These are phyloP conservation scores for Ceratopteris richardii DNA, from an alignment of 75 land plant species.

Conservation along the genomic window DNA sequence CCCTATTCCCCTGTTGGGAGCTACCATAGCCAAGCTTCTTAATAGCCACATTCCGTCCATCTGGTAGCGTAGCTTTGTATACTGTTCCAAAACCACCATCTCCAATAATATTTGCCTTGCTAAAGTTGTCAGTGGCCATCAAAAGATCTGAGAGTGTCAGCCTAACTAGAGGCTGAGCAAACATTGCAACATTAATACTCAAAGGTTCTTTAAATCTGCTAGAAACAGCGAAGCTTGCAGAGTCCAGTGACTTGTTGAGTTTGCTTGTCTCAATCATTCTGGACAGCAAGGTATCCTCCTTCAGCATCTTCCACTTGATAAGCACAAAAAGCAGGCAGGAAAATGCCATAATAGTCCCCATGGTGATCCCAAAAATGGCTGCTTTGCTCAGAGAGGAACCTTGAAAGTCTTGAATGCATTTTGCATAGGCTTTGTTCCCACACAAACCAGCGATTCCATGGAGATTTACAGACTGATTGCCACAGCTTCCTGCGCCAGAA, in stretches of 20 bases:
- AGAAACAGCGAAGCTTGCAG: slow-evolving; percentile 2
- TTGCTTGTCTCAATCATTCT: slow-evolving; percentile 1
- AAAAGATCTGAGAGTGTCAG: slow-evolving; percentile 20
- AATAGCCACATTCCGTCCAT: slow-evolving; percentile 57
- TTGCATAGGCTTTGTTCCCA: background rate
- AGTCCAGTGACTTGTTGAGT: slow-evolving; percentile 13
- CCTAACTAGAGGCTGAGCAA: slow-evolving; percentile 16
- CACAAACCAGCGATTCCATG: slow-evolving; percentile 10
- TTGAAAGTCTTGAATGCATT: slow-evolving; percentile 4
- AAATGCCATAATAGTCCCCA: slow-evolving; percentile 11
- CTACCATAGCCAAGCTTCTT: slow-evolving; percentile 57
- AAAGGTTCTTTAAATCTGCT: slow-evolving; percentile 24
- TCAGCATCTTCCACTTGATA: slow-evolving; percentile 21
- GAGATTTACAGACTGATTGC: background rate
- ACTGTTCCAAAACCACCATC: slow-evolving; percentile 33
- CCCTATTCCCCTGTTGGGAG: slow-evolving; percentile 70
- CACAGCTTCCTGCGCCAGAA: slow-evolving; percentile 12
- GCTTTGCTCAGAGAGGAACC: slow-evolving; percentile 18
- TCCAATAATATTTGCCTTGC: slow-evolving; percentile 38
- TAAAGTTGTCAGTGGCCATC: slow-evolving; percentile 40
- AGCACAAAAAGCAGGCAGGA: slow-evolving; percentile 12
- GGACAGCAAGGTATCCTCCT: slow-evolving; percentile 6
- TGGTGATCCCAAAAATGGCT: slow-evolving; percentile 27
- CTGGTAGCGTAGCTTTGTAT: slow-evolving; percentile 33
- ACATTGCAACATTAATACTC: slow-evolving; percentile 35